phyloP scores from a whole-genome alignment of 192 early-diverging fungal genomes.

The Umbelopsis isabellina region DNA sequence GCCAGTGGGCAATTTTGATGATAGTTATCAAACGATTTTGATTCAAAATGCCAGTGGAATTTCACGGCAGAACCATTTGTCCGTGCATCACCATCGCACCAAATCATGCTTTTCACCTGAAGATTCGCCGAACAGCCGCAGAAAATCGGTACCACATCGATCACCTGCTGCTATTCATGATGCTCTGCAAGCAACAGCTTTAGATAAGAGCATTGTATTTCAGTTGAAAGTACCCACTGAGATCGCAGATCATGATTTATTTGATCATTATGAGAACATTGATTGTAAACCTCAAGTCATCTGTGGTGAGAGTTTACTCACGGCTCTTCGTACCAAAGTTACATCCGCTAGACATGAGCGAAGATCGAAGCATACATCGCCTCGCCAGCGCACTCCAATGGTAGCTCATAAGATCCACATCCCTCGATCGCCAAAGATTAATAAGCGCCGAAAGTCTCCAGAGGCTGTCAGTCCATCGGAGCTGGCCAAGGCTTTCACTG shows the following conservation, averaged over 20 bases:
- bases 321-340: slow-evolving; percentile 27
- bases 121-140: neutral
- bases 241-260: slow-evolving; percentile 1
- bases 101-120: slow-evolving; percentile 13
- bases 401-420: slow-evolving; percentile 16
- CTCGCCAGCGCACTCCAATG: neutral
- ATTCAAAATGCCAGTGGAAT: neutral
- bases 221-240: slow-evolving; percentile 20
- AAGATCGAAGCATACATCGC: neutral
- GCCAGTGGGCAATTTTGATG: neutral
- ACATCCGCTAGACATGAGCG: slow-evolving; percentile 22
- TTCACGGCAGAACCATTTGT: slow-evolving; percentile 20
- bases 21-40: neutral
- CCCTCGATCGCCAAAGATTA: neutral
- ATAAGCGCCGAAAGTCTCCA: slow-evolving; percentile 1
- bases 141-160: slow-evolving; percentile 38
- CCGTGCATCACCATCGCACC: slow-evolving; percentile 14
- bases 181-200: slow-evolving; percentile 23
- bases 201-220: slow-evolving; percentile 34
- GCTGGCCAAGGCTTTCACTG: slow-evolving; percentile 1
- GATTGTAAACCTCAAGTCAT: slow-evolving; percentile 29
- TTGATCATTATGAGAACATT: slow-evolving; percentile 1
- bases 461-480: slow-evolving; percentile 12
- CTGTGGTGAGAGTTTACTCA: slow-evolving; percentile 28
- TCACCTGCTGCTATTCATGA: slow-evolving; percentile 34